Base-by-base conservation (phyloP, 805 yeast genomes). In the Saccharomycopsis sp. region DNA sequence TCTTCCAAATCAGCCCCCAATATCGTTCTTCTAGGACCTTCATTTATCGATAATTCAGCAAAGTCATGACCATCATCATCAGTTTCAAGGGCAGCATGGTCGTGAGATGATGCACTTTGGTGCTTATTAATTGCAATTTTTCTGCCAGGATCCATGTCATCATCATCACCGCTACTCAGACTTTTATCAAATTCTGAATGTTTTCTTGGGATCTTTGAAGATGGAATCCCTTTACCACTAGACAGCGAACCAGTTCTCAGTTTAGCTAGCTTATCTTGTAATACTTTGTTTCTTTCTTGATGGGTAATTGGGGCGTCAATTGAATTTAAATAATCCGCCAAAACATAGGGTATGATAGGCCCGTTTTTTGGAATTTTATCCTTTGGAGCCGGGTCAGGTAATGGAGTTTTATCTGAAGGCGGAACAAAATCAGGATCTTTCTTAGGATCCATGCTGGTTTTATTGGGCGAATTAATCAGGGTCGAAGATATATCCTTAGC, bases 401-500 rank as follows among this genome's bases (percentile, higher is more conserved):
- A 75, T 47, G 75, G 66, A 38, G 76, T 76, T 52, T 77, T 73
- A 43, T 79, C 72, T 13, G 87, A 78, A 0, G 96, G 95, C 8
- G 96, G 95, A 40, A 80, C 77, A 62, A 87, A 89, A 61, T 87
- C 79, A 16, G 96, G 95, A 53, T 88, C 96, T 63, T 81, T 77
- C 3, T 90, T 83, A 19, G 97, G 97, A 60, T 89, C 97, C 97
- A 88, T 88, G 35, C 32, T 35, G 7, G n/a, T n/a, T n/a, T n/a
- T n/a, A n/a, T n/a, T n/a, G n/a, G n/a, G n/a, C n/a, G n/a, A n/a
- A n/a, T n/a, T n/a, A n/a, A n/a, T n/a, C n/a, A n/a, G n/a, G n/a
- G n/a, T n/a, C n/a, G n/a, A n/a, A n/a, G n/a, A n/a, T n/a, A n/a
- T n/a, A n/a, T n/a, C n/a, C n/a, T n/a, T n/a, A n/a, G n/a, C n/a